Base-by-base conservation (phyloP, 2,329 filamentous ascomycete species). In the Phialemonium atrogriseum region DNA sequence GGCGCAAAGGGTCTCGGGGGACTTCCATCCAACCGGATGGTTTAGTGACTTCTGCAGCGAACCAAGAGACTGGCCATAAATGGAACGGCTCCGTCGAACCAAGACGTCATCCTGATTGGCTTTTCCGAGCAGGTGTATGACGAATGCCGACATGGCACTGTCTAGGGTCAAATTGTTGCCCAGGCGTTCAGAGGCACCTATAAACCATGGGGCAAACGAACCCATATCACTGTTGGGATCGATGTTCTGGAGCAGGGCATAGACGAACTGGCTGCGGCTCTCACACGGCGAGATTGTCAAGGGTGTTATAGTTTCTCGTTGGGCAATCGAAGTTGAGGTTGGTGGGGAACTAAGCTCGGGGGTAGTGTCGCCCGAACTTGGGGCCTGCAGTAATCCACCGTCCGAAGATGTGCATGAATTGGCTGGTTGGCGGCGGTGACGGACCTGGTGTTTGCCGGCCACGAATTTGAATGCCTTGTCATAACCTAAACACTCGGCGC, bases 1-100 rank as follows among this genome's bases (percentile, higher is more conserved):
- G 3, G 64, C 46, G 32, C 56, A 61, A 16, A 62, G 42, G n/a
- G 59, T 64, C 43, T 62, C 60, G 2, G 56, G 46, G 10, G 54
- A 44, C 36, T 47, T 55, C 59, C 59, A 63, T 36, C 56, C 52
- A 11, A 40, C 40, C 2, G 52, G 46, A 38, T 64, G 59, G 33
- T 50, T 45, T 25, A 64, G 42, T 7, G 55, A 50, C 14, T 32
- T 34, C 34, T 62, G 60, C 27, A 64, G 45, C 16, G 48, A 48
- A 8, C 29, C 38, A 23, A 64, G 45, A 17, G 58, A 51, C 38
- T 50, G 46, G 10, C 54, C 57, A 34, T 64, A 63, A n/a, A 61
- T 40, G 11, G 47, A 45, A 12, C 57, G 49, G 34, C 59, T 61
- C 32, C 48, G 46, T 13, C 45, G 45, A n/a, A 61, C 25, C 11